Percentiles rank a stretch among this genome's conserved stretches.
Conservation (phyloP, 2,329 filamentous ascomycete species). For the Teratosphaeria epicoccoides region DNA sequence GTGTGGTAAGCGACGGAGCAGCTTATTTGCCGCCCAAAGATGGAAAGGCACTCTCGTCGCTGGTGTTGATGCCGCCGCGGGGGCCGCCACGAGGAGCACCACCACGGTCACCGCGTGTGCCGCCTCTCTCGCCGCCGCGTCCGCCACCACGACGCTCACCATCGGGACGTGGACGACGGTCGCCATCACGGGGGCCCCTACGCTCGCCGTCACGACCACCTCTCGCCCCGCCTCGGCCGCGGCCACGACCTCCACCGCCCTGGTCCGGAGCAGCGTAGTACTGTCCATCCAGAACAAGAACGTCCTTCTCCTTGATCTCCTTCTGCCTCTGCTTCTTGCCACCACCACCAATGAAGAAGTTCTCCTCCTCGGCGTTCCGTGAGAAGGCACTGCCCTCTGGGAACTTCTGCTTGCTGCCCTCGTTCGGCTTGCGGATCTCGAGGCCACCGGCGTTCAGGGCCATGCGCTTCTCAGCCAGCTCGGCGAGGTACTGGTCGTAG, state of each 20-base stretch:
- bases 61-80: slow-evolving; percentile 21
- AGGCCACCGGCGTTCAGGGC: slow-evolving; percentile 54
- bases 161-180: slow-evolving; percentile 38
- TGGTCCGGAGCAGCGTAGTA: slow-evolving; percentile 46
- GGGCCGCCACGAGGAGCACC: slow-evolving; percentile 18
- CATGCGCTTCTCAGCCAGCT: slow-evolving; percentile 65
- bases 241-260: slow-evolving; percentile 44
- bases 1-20: neutral
- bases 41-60: slow-evolving; percentile 25
- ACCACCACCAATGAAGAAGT: slow-evolving; percentile 60
- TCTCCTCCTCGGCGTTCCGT: slow-evolving; percentile 50
- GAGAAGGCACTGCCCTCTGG: slow-evolving; percentile 61
- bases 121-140: slow-evolving; percentile 32
- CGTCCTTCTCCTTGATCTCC: slow-evolving; percentile 79
- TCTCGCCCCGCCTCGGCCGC: slow-evolving; percentile 38
- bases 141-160: slow-evolving; percentile 38
- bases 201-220: slow-evolving; percentile 33
- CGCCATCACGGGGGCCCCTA: slow-evolving; percentile 35
- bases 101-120: slow-evolving; percentile 33
- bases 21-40: slow-evolving; percentile 18
- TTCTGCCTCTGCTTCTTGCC: slow-evolving; percentile 69
- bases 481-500: slow-evolving; percentile 77
- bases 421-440: slow-evolving; percentile 80
- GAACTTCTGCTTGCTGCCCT: slow-evolving; percentile 93
- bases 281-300: slow-evolving; percentile 75